Evolutionary conservation across 169 alveolate genomes (phyloP), one percentile per base, ranked within the genome.

Genomic region (Ichthyophthirius multifiliis): DNA sequence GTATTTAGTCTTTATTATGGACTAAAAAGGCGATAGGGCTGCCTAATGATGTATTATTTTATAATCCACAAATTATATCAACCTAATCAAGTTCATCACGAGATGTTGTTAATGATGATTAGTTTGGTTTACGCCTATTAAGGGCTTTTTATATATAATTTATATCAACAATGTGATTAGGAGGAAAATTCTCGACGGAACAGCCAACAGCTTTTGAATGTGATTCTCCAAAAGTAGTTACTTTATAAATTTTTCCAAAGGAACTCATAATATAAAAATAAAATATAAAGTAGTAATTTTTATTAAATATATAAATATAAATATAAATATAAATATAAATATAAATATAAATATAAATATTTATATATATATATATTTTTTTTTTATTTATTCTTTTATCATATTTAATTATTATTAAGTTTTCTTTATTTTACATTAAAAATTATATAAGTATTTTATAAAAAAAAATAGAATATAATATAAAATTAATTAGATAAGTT

Each of bases 221-320:
- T 2, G 94, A 87, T 74, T 93, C 97, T 9, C 97, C 97, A 63
- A 85, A 93, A 3, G 97, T 93, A 12, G 92, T 85, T 23, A 93
- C 92, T 12, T 91, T 75, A 47, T 86, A 75, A 6, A 44, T 35
- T 31, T 80, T 39, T 13, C 96, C 96, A 44, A 88, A 86, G 0
- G 92, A 44, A 32, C 94, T 87, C 96, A 93, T 92, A n/a, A n/a
- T n/a, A n/a, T n/a, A n/a, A n/a, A n/a, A n/a, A n/a, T n/a, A n/a
- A n/a, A n/a, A n/a, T n/a, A n/a, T n/a, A n/a, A n/a, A n/a, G n/a
- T n/a, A n/a, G n/a, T n/a, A n/a, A n/a, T n/a, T n/a, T n/a, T n/a
- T n/a, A n/a, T n/a, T n/a, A n/a, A n/a, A n/a, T n/a, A n/a, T n/a
- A n/a, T n/a, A n/a, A n/a, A n/a, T n/a, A n/a, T n/a, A n/a, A n/a